phyloP scores from a whole-genome alignment of 139 green algal species.

The Tetradesmus lagerheimii region DNA sequence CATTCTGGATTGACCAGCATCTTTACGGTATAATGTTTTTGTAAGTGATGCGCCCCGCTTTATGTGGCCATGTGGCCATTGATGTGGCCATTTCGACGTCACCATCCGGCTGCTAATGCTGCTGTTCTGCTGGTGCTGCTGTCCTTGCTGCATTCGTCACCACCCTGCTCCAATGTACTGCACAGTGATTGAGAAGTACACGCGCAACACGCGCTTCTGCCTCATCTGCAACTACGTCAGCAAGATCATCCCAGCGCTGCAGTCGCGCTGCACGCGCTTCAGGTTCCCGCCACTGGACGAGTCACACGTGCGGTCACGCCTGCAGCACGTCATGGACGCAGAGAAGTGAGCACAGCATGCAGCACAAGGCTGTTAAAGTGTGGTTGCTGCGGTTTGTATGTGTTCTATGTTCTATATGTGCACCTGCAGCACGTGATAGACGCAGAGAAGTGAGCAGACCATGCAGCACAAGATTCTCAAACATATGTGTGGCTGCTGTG shows the following conservation, averaged over 20 bases:
- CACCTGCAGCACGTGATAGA: conserved; percentile 84
- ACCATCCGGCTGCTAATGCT: neutral
- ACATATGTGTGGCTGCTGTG: neutral
- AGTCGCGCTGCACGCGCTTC: conserved; percentile 96
- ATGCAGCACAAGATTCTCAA: too few relatives aligned
- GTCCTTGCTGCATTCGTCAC: neutral
- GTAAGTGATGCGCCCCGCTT: too few relatives aligned
- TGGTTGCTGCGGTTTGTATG: neutral
- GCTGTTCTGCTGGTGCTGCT: neutral
- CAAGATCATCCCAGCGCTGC: conserved; percentile 98
- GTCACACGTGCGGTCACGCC: conserved; percentile 74
- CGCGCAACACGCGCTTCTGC: conserved; percentile 96
- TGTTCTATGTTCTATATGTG: too few relatives aligned
- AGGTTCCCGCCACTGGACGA: conserved; percentile 91
- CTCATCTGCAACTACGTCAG: conserved; percentile 99
- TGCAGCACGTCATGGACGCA: conserved; percentile 82
- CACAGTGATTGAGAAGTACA: conserved; percentile 99
- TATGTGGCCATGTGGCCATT: too few relatives aligned
- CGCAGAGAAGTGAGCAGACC: conserved; percentile 73
- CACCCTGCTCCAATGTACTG: neutral
- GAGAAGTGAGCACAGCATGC: conserved; percentile 71
- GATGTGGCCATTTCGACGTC: too few relatives aligned
- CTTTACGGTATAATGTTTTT: too few relatives aligned
- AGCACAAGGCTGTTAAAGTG: too few relatives aligned
- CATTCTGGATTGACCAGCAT: too few relatives aligned